Conservation (phyloP, 176 grass and related monocot genomes). For the Triticum monococcum region DNA sequence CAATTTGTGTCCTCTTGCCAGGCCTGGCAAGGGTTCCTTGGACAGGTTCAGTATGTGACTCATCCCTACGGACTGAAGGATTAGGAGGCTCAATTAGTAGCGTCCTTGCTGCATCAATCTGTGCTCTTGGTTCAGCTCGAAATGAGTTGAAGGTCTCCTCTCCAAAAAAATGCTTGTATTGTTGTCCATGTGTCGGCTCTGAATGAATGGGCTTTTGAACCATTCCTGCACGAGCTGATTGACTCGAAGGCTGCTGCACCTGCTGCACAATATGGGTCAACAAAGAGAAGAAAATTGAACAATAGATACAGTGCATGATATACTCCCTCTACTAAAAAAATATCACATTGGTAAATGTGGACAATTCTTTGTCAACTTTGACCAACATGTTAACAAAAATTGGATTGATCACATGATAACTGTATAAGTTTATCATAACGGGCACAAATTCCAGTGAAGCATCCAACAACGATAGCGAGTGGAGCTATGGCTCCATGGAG, state of each 20-base stretch:
- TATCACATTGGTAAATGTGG: not conserved
- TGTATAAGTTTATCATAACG: not conserved
- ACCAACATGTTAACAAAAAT: slow-evolving; percentile 1
- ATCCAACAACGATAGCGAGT: not conserved
- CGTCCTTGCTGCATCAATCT: not conserved
- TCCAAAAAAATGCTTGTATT: slow-evolving; percentile 18
- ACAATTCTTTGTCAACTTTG: not conserved
- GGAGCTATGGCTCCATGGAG: not conserved
- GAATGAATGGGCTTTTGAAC: slow-evolving; percentile 22
- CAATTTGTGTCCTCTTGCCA: slow-evolving; percentile 20
- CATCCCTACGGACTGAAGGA: slow-evolving; percentile 22
- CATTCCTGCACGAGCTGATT: slow-evolving; percentile 27
- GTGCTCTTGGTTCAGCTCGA: slow-evolving; percentile 14
- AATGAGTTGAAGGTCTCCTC: slow-evolving; percentile 35
- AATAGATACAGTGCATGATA: slow-evolving; percentile 16
- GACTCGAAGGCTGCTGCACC: slow-evolving; percentile 13
- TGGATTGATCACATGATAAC: not conserved
- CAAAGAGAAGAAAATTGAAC: slow-evolving; percentile 9
- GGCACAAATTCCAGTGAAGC: not conserved
- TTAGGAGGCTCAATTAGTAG: slow-evolving; percentile 17
- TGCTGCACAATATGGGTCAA: slow-evolving; percentile 14
- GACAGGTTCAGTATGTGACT: not conserved
- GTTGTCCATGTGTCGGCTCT: slow-evolving; percentile 11
- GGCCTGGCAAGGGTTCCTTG: slow-evolving; percentile 9
- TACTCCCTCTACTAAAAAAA: slow-evolving; percentile 20